Conservation (phyloP, 2,329 filamentous ascomycete genomes). For the Nemania diffusa region DNA sequence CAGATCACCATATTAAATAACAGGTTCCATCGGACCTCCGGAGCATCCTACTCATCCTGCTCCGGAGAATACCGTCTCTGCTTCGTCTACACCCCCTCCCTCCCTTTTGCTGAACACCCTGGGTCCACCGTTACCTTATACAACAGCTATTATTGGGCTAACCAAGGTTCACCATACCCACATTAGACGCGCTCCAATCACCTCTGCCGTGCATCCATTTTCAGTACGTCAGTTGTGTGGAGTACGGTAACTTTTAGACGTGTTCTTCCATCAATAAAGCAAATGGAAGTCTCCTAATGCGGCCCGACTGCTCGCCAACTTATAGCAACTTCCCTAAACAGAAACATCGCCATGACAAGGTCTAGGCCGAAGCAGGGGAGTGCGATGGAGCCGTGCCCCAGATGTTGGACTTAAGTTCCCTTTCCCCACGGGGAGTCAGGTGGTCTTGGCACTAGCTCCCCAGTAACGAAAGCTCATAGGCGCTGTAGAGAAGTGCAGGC, state of each 20-base stretch:
- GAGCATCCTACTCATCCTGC: too few relatives aligned
- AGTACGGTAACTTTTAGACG: background rate
- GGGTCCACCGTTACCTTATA: background rate
- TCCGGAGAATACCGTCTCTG: too few relatives aligned
- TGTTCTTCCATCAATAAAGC: slow-evolving; percentile 18
- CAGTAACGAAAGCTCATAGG: background rate
- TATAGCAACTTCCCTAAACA: slow-evolving; percentile 4
- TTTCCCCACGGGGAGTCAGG: slow-evolving; percentile 2
- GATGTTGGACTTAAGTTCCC: background rate
- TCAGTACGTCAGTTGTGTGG: slow-evolving; percentile 4
- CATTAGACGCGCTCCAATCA: slow-evolving; percentile 27
- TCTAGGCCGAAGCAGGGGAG: background rate
- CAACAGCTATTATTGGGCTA: background rate
- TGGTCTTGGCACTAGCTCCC: background rate
- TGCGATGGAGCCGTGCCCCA: background rate
- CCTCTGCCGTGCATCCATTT: background rate
- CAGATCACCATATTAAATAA: too few relatives aligned
- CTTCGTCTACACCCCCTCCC: too few relatives aligned
- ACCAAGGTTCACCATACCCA: background rate
- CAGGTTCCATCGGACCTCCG: too few relatives aligned
- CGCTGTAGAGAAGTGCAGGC: background rate
- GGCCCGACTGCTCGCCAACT: background rate
- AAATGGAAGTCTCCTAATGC: slow-evolving; percentile 1
- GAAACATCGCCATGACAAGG: background rate
- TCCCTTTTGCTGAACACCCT: too few relatives aligned